These are phyloP conservation scores for Epichloe sylvatica DNA, from an alignment of 2,329 filamentous ascomycete species.

Conservation along the genomic window DNA sequence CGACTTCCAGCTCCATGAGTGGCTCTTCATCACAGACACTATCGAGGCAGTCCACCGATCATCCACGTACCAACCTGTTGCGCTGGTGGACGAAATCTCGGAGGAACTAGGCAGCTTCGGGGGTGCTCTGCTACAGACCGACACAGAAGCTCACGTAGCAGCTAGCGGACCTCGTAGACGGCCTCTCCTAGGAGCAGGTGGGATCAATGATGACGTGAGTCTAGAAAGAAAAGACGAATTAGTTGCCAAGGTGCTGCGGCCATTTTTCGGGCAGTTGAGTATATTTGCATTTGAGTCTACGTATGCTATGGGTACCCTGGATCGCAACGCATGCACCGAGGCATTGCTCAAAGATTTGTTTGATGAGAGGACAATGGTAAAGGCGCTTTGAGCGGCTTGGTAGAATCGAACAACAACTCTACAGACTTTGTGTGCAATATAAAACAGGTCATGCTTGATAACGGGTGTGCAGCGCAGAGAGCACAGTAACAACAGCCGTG, in stretches of 20 bases:
- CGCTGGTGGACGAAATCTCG: slow-evolving; percentile 72
- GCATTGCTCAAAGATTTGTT: slow-evolving; percentile 62
- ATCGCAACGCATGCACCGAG: slow-evolving; percentile 49
- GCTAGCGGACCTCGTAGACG: slow-evolving; percentile 25
- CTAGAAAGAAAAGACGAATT: slow-evolving; percentile 54
- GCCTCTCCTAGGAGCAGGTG: slow-evolving; percentile 36
- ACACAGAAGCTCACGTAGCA: slow-evolving; percentile 23
- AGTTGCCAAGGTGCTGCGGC: slow-evolving; percentile 63
- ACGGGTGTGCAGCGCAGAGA: no score
- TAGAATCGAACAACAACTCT: no score
- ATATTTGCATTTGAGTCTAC: slow-evolving; percentile 89
- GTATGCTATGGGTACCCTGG: slow-evolving; percentile 65
- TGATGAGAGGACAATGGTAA: slow-evolving; percentile 58
- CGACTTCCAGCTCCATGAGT: slow-evolving; percentile 96
- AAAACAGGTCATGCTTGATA: no score
- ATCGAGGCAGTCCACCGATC: slow-evolving; percentile 89
- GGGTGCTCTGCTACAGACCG: slow-evolving; percentile 20
- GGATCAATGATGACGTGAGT: slow-evolving; percentile 40
- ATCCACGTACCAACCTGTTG: slow-evolving; percentile 51
- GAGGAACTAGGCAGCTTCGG: slow-evolving; percentile 50
- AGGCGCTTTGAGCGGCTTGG: slow-evolving; percentile 30
- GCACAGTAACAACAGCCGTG: no score
- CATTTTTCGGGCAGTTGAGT: slow-evolving; percentile 83
- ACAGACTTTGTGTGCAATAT: no score
- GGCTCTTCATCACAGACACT: slow-evolving; percentile 94